These are phyloP conservation scores for Alternaria gansuensis DNA, from an alignment of 2,329 filamentous ascomycete species.

Conservation along the genomic window DNA sequence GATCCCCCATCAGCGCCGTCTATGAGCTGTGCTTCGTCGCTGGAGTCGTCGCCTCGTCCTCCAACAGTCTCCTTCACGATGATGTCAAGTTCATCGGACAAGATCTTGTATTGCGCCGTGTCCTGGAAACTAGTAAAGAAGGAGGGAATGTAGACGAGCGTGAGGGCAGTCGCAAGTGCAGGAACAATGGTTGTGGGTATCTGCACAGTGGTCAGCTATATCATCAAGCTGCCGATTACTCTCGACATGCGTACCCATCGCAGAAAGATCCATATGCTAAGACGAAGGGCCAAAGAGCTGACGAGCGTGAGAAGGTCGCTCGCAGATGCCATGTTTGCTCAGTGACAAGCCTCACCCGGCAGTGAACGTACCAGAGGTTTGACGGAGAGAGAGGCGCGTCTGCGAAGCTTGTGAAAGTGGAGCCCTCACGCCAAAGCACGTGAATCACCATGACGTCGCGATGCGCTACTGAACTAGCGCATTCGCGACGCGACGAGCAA, in stretches of 20 bases:
- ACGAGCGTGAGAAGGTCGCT: conserved; percentile 48
- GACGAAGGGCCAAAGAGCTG: conserved; percentile 62
- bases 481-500: not conserved
- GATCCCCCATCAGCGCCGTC: conserved; percentile 54
- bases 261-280: conserved; percentile 66
- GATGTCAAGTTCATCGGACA: conserved; percentile 67
- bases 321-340: conserved; percentile 45
- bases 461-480: conserved; percentile 6
- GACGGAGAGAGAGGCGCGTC: conserved; percentile 15
- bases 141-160: conserved; percentile 71
- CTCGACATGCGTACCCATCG: conserved; percentile 63
- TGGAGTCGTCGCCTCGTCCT: conserved; percentile 43
- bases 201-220: conserved; percentile 30
- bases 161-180: conserved; percentile 65
- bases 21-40: conserved; percentile 46
- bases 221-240: not conserved
- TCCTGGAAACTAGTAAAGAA: conserved; percentile 68
- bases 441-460: conserved; percentile 22
- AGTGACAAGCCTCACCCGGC: conserved; percentile 24
- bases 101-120: conserved; percentile 65
- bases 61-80: conserved; percentile 54
- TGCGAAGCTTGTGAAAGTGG: conserved; percentile 19
- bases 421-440: conserved; percentile 13
- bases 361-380: conserved; percentile 2
- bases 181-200: conserved; percentile 53